These are phyloP conservation scores for Rhodotorula sp. DNA, from an alignment of 1,284 basidiomycete genomes.

Conservation along the genomic window DNA sequence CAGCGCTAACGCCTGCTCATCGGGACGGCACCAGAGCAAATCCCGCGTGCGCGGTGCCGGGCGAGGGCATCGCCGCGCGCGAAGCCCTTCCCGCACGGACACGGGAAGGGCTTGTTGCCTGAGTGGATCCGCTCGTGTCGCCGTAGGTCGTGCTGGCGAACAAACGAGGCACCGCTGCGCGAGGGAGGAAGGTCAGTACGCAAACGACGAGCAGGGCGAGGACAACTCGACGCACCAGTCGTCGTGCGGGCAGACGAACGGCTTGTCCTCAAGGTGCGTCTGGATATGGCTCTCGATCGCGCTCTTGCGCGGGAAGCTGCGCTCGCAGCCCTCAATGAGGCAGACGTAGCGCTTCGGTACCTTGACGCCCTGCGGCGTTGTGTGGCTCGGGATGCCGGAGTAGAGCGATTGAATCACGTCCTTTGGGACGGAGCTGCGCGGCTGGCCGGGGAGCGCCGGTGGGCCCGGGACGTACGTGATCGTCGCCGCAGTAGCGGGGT, in stretches of 20 bases:
- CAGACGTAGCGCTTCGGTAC: constrained; percentile 51
- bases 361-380: constrained; percentile 30
- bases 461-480: constrained; percentile 33
- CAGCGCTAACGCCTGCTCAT: not conserved
- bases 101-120: constrained; percentile 54
- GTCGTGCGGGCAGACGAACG: constrained; percentile 52
- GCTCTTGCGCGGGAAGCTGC: constrained; percentile 55
- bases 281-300: constrained; percentile 57
- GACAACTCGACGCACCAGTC: constrained; percentile 47
- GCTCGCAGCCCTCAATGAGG: constrained; percentile 53
- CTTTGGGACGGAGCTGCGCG: constrained; percentile 32
- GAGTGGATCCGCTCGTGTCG: constrained; percentile 56
- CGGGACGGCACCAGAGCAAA: constrained; percentile 50
- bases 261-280: constrained; percentile 58
- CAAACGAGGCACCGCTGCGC: constrained; percentile 49
- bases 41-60: constrained; percentile 55
- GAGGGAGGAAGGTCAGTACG: not conserved
- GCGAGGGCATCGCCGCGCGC: constrained; percentile 55
- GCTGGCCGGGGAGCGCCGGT: constrained; percentile 15
- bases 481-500: constrained; percentile 12
- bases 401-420: constrained; percentile 43
- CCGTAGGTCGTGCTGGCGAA: constrained; percentile 55
- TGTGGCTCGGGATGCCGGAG: constrained; percentile 29
- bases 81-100: constrained; percentile 56
- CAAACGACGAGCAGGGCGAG: not conserved